These are phyloP conservation scores for Lichenothelia convexa DNA, from an alignment of 495 filamentous ascomycete genomes.

Conservation along the genomic window DNA sequence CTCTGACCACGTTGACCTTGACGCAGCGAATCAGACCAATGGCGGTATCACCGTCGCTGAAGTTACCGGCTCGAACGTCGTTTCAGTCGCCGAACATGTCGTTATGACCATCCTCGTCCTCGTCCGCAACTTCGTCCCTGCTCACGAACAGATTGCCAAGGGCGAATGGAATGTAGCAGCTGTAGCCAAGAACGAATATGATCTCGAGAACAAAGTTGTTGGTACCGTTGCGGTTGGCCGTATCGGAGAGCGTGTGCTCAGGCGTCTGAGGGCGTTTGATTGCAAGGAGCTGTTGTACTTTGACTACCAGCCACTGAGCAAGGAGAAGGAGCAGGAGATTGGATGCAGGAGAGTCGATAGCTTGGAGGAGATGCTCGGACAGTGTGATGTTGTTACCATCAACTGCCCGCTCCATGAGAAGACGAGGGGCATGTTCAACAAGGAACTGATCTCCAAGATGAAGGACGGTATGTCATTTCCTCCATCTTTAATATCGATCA, in stretches of 20 bases:
- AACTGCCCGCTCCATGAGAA: constrained; percentile 99
- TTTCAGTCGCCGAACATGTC: constrained; percentile 44
- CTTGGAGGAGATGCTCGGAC: constrained; percentile 85
- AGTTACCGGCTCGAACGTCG: constrained; percentile 56
- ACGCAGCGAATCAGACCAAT: constrained; percentile 96
- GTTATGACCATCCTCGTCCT: constrained; percentile 95
- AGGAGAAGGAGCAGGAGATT: constrained; percentile 90
- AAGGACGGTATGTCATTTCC: constrained; percentile 51
- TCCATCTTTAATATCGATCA: background rate
- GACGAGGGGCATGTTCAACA: constrained; percentile 92
- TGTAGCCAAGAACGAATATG: constrained; percentile 93
- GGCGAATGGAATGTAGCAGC: constrained; percentile 94
- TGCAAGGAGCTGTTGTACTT: constrained; percentile 99
- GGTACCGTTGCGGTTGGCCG: constrained; percentile 94
- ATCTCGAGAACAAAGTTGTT: constrained; percentile 93
- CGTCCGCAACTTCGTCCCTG: constrained; percentile 95
- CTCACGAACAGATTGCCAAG: constrained; percentile 75
- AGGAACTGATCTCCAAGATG: constrained; percentile 99
- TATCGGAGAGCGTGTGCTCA: constrained; percentile 93
- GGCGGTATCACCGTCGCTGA: constrained; percentile 94
- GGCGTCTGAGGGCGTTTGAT: constrained; percentile 88
- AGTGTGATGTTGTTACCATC: constrained; percentile 98
- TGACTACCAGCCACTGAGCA: constrained; percentile 84
- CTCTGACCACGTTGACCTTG: constrained; percentile 92
- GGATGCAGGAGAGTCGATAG: constrained; percentile 72